Percentiles rank a stretch among this genome's conserved stretches.
phyloP scores from a whole-genome alignment of 1,139 yeast species.

The Saccharomyces hybrid region DNA sequence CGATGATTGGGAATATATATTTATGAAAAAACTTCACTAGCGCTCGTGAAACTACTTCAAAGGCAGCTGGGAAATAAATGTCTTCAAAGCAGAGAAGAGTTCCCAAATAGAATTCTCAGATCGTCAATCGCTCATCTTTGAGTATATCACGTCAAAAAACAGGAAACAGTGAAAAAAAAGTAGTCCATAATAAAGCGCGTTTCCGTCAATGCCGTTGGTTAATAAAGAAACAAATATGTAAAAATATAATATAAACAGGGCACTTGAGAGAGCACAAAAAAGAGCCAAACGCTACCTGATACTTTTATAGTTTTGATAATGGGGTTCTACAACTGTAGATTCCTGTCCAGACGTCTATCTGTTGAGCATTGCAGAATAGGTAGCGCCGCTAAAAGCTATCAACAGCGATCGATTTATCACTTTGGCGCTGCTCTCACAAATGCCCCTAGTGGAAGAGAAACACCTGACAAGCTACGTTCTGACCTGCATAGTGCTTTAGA shows the following conservation, averaged over 20 bases:
- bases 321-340: neutral
- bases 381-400: neutral
- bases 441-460: neutral
- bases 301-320: neutral
- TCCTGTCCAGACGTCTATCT: neutral
- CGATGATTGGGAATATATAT: neutral
- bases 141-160: neutral
- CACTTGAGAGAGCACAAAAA: neutral
- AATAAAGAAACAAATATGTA: neutral
- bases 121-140: neutral
- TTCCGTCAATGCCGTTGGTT: neutral
- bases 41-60: neutral
- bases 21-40: neutral
- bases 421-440: neutral
- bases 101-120: neutral
- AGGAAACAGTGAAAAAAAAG: neutral
- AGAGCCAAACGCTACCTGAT: neutral
- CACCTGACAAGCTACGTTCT: neutral
- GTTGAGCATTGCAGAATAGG: neutral
- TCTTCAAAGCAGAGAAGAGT: neutral
- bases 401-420: neutral
- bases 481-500: neutral
- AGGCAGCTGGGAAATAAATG: neutral
- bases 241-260: neutral
- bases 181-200: neutral